Conservation (phyloP, 192 early-diverging fungal genomes). For the Kickxella alabastrina region DNA sequence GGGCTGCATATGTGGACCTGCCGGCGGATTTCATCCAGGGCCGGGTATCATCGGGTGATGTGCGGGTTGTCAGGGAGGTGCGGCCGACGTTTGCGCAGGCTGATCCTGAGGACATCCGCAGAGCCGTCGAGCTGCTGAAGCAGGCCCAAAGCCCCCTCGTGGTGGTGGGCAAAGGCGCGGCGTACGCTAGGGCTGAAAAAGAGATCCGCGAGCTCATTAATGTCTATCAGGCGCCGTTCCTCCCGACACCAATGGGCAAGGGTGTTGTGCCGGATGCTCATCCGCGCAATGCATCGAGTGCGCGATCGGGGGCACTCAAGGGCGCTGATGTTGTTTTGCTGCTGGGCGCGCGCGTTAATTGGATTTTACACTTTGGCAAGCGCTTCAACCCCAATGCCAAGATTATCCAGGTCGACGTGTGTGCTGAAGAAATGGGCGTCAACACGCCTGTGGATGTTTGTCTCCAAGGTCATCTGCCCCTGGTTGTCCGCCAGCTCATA, state of each 20-base stretch:
- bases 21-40: slow-evolving; percentile 67
- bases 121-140: slow-evolving; percentile 46
- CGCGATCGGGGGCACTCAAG: slow-evolving; percentile 60
- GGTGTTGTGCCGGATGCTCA: slow-evolving; percentile 65
- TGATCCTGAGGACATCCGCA: slow-evolving; percentile 41
- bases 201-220: slow-evolving; percentile 57
- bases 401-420: slow-evolving; percentile 70
- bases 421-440: slow-evolving; percentile 61
- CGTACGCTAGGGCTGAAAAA: slow-evolving; percentile 62
- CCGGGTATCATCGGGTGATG: background rate
- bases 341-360: slow-evolving; percentile 67
- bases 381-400: slow-evolving; percentile 55
- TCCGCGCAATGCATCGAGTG: slow-evolving; percentile 58
- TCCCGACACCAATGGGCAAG: slow-evolving; percentile 73
- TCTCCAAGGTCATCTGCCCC: slow-evolving; percentile 59
- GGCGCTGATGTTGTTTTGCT: slow-evolving; percentile 66
- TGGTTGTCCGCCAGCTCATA: slow-evolving; percentile 55
- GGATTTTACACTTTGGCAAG: slow-evolving; percentile 71
- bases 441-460: slow-evolving; percentile 51
- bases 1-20: slow-evolving; percentile 64
- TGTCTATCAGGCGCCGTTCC: slow-evolving; percentile 58
- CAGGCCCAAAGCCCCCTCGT: slow-evolving; percentile 58
- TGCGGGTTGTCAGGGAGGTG: background rate
- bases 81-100: slow-evolving; percentile 44
- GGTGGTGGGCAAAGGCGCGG: slow-evolving; percentile 72